Evolutionary conservation across 257 asterid genomes (phyloP), one percentile per base, ranked within the genome.

Genomic region (Nicotiana otophora): DNA sequence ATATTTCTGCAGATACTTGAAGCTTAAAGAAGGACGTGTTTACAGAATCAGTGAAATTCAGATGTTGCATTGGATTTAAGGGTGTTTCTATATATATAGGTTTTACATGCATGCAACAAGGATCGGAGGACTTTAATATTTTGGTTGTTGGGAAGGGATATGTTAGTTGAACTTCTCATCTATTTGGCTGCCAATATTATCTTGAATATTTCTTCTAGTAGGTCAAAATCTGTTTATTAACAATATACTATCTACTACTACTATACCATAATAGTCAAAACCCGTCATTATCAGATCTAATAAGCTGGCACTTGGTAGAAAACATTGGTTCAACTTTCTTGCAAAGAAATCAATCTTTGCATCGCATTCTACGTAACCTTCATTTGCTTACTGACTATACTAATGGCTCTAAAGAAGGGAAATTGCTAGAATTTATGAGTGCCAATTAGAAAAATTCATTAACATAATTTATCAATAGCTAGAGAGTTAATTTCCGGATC

Each of bases 101-200:
- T 64, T 79, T 84, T 86, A 82, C 61, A 79, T 62, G 46, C 15
- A 12, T 66, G 72, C 11, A 80, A 78, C 64, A 62, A 8, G 5
- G 5, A 28, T 28, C 30, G n/a, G 34, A 42, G 36, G 63, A 69
- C 11, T 81, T 4, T 7, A n/a, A 75, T 16, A 20, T 64, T 36
- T 68, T 17, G 63, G 80, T 83, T 80, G 86, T 60, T 85, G 82
- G 53, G 81, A 51, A 2, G 46, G 33, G 85, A 63, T 51, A 54
- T 31, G 82, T 72, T 84, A 31, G 87, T 82, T 84, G 74, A 86
- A 81, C 86, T 64, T 80, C 84, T 86, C 84, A 74, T 74, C 88
- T 28, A 79, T 19, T 78, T 67, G 3, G n/a, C 20, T 67, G 31
- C 14, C 60, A 42, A 72, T 70, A 70, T 42, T 39, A 42, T 42